A percentile compares a stretch with the other conserved stretches of the same genome.
Conservation (phyloP, 352 stramenopile species). For the Pythium utonaiense region DNA sequence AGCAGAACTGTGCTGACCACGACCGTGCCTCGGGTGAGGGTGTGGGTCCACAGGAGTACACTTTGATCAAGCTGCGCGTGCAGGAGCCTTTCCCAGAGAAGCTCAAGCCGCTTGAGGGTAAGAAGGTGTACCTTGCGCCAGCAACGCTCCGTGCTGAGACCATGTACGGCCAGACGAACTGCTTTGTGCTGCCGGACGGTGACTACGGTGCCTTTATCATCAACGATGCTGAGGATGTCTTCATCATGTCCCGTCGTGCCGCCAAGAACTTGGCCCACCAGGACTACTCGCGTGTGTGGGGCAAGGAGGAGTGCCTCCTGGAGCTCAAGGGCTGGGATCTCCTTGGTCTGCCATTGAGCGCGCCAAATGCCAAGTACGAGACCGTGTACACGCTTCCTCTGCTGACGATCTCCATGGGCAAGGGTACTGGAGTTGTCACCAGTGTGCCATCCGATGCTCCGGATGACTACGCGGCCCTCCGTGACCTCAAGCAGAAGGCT, state of each 20-base stretch:
- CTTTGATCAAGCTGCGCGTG: constrained; percentile 97
- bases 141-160: constrained; percentile 99
- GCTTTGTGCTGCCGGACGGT: constrained; percentile 98
- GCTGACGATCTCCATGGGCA: constrained; percentile 99
- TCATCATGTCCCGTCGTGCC: constrained; percentile 93
- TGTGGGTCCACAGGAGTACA: constrained; percentile 99
- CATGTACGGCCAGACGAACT: constrained; percentile 99
- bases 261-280: constrained; percentile 96
- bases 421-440: constrained; percentile 99
- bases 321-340: constrained; percentile 96
- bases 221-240: constrained; percentile 92
- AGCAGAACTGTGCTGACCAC: constrained; percentile 99
- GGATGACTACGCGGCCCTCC: constrained; percentile 98
- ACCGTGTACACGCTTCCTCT: constrained; percentile 99
- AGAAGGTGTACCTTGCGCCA: constrained; percentile 96
- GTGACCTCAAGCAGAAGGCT: constrained; percentile 98
- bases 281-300: constrained; percentile 86
- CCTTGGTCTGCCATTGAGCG: constrained; percentile 93
- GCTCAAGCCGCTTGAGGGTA: constrained; percentile 67
- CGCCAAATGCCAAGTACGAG: constrained; percentile 96
- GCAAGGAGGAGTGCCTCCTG: constrained; percentile 84
- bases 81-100: constrained; percentile 79
- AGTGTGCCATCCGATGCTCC: constrained; percentile 98
- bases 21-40: constrained; percentile 98
- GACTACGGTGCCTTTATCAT: constrained; percentile 98